Conservation (phyloP, 2,329 filamentous ascomycete species). For the Saccharata proteae region DNA sequence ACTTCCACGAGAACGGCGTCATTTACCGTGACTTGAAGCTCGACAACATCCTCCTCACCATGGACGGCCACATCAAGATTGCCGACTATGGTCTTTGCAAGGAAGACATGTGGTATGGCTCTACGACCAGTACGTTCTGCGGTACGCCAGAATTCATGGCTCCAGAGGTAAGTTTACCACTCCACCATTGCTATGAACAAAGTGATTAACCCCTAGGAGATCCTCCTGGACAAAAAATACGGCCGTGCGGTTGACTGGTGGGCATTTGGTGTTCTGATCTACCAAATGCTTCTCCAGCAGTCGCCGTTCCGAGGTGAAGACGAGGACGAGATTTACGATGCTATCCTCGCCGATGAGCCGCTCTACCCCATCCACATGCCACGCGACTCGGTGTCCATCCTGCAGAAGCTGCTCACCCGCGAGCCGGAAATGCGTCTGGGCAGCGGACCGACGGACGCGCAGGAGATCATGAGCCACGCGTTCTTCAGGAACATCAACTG, state of each 20-base stretch:
- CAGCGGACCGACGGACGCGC: slow-evolving; percentile 89
- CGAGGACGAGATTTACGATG: slow-evolving; percentile 98
- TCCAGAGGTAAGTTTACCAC: slow-evolving; percentile 56
- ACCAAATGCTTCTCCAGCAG: slow-evolving; percentile 98
- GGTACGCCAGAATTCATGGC: slow-evolving; percentile 99
- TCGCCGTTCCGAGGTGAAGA: slow-evolving; percentile 98
- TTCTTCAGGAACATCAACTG: slow-evolving; percentile 98
- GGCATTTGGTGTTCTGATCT: slow-evolving; percentile 97
- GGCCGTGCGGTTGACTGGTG: slow-evolving; percentile 97
- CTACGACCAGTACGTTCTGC: slow-evolving; percentile 94
- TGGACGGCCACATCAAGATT: slow-evolving; percentile 98
- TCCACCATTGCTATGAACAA: slow-evolving; percentile 17
- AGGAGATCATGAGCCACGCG: slow-evolving; percentile 97
- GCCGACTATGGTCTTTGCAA: slow-evolving; percentile 98
- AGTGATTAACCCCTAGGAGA: slow-evolving; percentile 38
- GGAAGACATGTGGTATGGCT: slow-evolving; percentile 99
- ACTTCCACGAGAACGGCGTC: slow-evolving; percentile 98
- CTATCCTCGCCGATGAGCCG: slow-evolving; percentile 92
- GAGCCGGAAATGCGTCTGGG: slow-evolving; percentile 89
- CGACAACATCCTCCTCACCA: slow-evolving; percentile 81
- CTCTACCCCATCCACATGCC: slow-evolving; percentile 99
- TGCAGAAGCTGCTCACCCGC: slow-evolving; percentile 91
- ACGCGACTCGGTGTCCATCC: slow-evolving; percentile 88
- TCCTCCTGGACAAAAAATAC: slow-evolving; percentile 96
- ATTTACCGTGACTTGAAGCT: slow-evolving; percentile 81